Conservation (phyloP, 257 asterid species). For the Leonotis leonurus region DNA sequence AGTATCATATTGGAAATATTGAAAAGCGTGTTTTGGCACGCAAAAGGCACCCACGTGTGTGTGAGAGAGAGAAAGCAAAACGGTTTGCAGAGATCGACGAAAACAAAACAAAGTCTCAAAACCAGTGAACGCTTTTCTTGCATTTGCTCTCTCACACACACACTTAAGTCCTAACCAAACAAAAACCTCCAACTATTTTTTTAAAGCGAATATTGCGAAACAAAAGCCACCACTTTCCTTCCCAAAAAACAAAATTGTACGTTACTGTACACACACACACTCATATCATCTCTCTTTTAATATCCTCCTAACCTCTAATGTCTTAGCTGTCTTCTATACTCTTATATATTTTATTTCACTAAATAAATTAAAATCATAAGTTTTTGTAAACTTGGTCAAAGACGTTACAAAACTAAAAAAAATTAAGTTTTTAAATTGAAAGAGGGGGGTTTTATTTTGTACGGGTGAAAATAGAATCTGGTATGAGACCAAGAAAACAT, state of each 20-base stretch:
- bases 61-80: constrained; percentile 8
- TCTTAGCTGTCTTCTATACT: no score
- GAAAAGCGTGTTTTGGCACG: constrained; percentile 4
- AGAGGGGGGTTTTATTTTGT: no score
- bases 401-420: no score
- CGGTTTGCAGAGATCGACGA: constrained; percentile 18
- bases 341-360: no score
- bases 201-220: neutral
- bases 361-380: no score
- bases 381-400: no score
- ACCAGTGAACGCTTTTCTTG: constrained; percentile 10
- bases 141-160: constrained; percentile 11
- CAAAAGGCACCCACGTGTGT: constrained; percentile 18
- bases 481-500: no score
- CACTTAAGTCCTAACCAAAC: constrained; percentile 17
- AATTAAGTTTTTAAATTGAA: no score
- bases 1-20: no score
- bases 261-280: neutral
- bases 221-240: neutral
- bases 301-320: no score
- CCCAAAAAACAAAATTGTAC: constrained; percentile 12
- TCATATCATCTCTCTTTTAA: neutral
- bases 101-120: constrained; percentile 14
- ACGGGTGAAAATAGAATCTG: no score
- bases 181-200: neutral